A percentile compares a stretch with the other conserved stretches of the same genome.
phyloP scores from a whole-genome alignment of 257 asterid species.

The Rehmannia glutinosa region DNA sequence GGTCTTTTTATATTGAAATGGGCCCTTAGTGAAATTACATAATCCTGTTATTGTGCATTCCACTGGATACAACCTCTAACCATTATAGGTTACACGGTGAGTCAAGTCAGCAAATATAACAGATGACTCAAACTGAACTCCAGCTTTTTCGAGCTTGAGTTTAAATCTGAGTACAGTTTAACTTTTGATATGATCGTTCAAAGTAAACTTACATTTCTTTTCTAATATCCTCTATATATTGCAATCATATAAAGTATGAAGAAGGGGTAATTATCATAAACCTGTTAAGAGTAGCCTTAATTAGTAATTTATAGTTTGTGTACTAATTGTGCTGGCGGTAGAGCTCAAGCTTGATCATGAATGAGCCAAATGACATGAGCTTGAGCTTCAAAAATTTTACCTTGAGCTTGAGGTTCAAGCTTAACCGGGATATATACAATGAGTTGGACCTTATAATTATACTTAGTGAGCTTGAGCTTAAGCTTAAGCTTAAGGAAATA shows the following conservation, averaged over 20 bases:
- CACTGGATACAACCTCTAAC: background rate
- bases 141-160: background rate
- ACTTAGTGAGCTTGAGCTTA: too few relatives aligned
- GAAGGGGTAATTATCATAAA: background rate
- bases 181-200: background rate
- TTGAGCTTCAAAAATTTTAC: background rate
- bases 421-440: too few relatives aligned
- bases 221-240: background rate
- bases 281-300: too few relatives aligned
- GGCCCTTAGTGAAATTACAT: background rate
- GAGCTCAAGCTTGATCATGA: background rate
- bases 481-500: too few relatives aligned
- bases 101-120: background rate
- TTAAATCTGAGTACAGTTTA: background rate
- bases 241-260: background rate
- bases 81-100: background rate
- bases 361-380: background rate
- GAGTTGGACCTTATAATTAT: too few relatives aligned
- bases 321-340: background rate
- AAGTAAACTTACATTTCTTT: background rate
- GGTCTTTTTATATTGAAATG: background rate
- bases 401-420: too few relatives aligned
- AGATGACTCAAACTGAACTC: background rate
- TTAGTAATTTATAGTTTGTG: background rate
- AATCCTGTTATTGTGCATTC: background rate